phyloP scores from a whole-genome alignment of 1,139 yeast species.

The Pichiaceae sp. region DNA sequence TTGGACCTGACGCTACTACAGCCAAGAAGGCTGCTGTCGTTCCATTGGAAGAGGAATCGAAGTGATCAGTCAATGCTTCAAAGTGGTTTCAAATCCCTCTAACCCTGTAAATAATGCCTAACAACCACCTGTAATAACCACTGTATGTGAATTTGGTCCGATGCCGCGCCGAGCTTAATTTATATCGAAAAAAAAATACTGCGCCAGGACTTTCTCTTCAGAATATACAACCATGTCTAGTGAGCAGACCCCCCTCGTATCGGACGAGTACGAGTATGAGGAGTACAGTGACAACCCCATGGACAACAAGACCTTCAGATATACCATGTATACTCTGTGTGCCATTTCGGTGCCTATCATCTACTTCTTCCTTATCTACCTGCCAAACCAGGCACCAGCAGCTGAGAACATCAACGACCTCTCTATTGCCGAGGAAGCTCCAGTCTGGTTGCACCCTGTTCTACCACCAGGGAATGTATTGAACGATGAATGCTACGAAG shows the following conservation, averaged over 20 bases:
- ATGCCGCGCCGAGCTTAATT: neutral
- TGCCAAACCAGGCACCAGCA: slow-evolving; percentile 24
- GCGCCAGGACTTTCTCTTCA: slow-evolving; percentile 8
- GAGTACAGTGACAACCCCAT: slow-evolving; percentile 8
- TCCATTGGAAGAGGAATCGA: neutral
- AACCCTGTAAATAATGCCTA: too few relatives aligned
- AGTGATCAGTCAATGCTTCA: too few relatives aligned
- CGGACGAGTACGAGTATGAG: slow-evolving; percentile 9
- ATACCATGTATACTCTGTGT: slow-evolving; percentile 4
- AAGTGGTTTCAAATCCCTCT: too few relatives aligned
- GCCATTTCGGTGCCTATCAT: slow-evolving; percentile 14
- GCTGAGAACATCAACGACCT: slow-evolving; percentile 19
- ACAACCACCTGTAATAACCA: too few relatives aligned
- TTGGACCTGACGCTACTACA: neutral
- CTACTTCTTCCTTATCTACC: slow-evolving; percentile 18
- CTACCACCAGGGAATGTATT: slow-evolving; percentile 8
- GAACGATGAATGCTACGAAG: slow-evolving; percentile 1
- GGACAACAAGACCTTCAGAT: slow-evolving; percentile 7
- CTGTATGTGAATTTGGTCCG: too few relatives aligned
- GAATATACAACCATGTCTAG: slow-evolving; percentile 2
- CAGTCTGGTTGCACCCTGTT: slow-evolving; percentile 23
- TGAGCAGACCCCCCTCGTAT: slow-evolving; percentile 9
- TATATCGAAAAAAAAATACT: slow-evolving; percentile 1
- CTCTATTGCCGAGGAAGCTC: slow-evolving; percentile 12
- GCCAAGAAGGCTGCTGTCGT: neutral